Evolutionary conservation across 768 basidiomycete genomes (phyloP), one percentile per base, ranked within the genome.

Genomic region (Serendipita indica): DNA sequence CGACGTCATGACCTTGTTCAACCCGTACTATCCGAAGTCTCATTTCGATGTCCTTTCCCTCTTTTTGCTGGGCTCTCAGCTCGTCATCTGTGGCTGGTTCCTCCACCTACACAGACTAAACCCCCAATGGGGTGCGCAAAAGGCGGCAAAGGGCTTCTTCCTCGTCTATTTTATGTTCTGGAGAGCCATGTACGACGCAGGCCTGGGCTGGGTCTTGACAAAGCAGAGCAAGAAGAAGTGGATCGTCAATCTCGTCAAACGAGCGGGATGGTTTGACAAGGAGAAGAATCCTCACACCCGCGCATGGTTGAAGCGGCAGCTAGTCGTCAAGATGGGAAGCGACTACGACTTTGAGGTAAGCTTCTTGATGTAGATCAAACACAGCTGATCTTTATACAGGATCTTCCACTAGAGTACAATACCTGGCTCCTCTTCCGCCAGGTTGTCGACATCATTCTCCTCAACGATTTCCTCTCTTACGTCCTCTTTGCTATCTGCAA

Each of bases 401-500:
- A 86, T 56, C 77, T 94, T 14, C 93, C 93, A 0, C 68, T 90
- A 35, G 93, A 97, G 69, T 97, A 94, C 71, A 98, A 97, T 65
- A 80, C 89, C 0, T 99, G 94, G 96, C 75, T 99, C 30, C 77
- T 97, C 60, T 99, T 97, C 70, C 82, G 94, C 54, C 91, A 96
- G 69, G 73, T 82, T n/a, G 94, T 98, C 20, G 94, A 98, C 70
- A 80, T 96, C 27, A 97, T 98, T 66, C 77, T 99, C 39, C 78
- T 98, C 67, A 98, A 98, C 91, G 94, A 98, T 68, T 97, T 97
- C 69, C 67, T 94, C 64, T 83, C 93, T 3, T 97, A 97, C 69
- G 88, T 84, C 72, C 80, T 96, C 78, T 98, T 96, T 69, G 90
- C 92, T 0, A 87, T 93, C 72, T 54, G 22, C 49, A 54, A 54